Conservation (phyloP, 2,329 filamentous ascomycete genomes). For the Penicillium oxalicum region DNA sequence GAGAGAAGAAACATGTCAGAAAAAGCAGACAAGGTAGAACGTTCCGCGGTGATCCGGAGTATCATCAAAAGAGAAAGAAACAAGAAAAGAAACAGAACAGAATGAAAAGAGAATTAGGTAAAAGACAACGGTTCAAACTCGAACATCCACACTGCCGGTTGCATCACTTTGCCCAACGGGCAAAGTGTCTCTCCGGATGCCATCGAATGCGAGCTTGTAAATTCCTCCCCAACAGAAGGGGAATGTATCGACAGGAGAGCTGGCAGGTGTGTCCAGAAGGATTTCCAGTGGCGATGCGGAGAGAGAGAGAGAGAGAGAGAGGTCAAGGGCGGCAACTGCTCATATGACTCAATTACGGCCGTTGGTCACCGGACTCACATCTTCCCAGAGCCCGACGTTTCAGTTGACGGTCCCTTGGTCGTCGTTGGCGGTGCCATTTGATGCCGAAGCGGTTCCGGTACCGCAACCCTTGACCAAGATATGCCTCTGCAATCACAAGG, state of each 20-base stretch:
- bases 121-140: not conserved
- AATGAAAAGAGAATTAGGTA: too few species aligned
- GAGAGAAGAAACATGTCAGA: conserved; percentile 3
- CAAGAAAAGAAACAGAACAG: too few species aligned
- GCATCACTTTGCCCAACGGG: too few species aligned
- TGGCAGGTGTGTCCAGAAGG: too few species aligned
- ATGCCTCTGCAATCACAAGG: conserved; percentile 47
- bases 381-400: conserved; percentile 15
- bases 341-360: conserved; percentile 9
- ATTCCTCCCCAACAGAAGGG: too few species aligned
- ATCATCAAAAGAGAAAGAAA: not conserved
- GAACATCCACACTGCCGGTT: too few species aligned
- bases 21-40: not conserved
- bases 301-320: too few species aligned
- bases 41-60: not conserved
- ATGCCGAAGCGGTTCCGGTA: conserved; percentile 38
- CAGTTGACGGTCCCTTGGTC: conserved; percentile 11
- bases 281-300: too few species aligned
- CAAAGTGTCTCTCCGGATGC: too few species aligned
- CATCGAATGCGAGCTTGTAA: too few species aligned
- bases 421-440: conserved; percentile 6
- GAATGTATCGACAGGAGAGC: too few species aligned
- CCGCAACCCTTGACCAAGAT: conserved; percentile 64
- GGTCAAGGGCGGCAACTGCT: not conserved
- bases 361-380: conserved; percentile 18